A percentile compares a stretch with the other conserved stretches of the same genome.
These are phyloP conservation scores for Colletotrichum sp. DNA, from an alignment of 2,329 filamentous ascomycete genomes.

Conservation along the genomic window DNA sequence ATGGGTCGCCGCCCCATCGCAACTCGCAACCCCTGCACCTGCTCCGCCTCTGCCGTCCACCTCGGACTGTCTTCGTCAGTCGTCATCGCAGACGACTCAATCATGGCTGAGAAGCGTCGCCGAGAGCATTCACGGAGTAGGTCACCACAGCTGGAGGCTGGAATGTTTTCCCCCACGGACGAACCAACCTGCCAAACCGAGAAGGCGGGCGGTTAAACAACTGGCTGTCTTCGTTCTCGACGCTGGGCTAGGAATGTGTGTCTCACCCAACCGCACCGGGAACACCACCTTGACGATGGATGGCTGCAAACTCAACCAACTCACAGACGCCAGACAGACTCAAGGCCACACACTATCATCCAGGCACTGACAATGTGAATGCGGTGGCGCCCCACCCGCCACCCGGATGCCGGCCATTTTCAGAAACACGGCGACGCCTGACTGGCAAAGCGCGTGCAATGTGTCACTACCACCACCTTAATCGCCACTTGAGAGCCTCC, in stretches of 20 bases:
- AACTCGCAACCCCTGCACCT: background rate
- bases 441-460: background rate
- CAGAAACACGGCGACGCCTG: background rate
- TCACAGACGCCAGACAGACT: background rate
- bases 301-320: background rate
- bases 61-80: background rate
- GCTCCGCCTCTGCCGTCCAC: background rate
- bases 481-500: conserved; percentile 15
- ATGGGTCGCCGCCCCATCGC: conserved; percentile 8
- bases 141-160: background rate
- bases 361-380: conserved; percentile 5
- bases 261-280: background rate
- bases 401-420: background rate
- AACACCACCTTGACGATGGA: background rate
- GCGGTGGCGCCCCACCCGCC: conserved; percentile 9
- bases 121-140: background rate
- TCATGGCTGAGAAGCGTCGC: conserved; percentile 5
- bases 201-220: background rate
- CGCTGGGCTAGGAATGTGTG: background rate
- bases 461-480: background rate
- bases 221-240: background rate
- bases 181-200: background rate
- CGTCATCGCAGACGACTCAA: conserved; percentile 12
- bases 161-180: background rate
- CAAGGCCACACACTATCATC: background rate